phyloP scores from a whole-genome alignment of 441 rosid species.

The Lagerstroemia fauriei region DNA sequence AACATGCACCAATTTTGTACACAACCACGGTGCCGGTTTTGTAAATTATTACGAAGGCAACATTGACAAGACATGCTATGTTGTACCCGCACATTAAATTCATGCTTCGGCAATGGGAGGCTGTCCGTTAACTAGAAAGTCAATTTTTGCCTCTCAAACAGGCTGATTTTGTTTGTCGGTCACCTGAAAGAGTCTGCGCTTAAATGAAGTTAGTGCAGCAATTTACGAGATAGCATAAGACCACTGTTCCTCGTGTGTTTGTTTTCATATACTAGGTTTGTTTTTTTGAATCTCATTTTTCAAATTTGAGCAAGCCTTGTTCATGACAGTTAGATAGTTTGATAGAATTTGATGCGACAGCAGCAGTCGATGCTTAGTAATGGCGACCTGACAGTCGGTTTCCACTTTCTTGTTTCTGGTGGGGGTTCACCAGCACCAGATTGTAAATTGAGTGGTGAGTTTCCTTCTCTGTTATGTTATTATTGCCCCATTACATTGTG shows the following conservation, averaged over 20 bases:
- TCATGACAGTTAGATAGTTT: too few species aligned
- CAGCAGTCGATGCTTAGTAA: too few species aligned
- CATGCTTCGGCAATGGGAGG: neutral
- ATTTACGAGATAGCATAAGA: neutral
- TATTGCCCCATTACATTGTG: too few species aligned
- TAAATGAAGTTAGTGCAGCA: neutral
- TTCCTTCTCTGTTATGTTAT: too few species aligned
- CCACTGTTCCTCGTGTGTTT: neutral
- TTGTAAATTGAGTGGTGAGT: too few species aligned
- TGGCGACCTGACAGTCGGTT: too few species aligned
- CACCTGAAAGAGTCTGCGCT: too few species aligned
- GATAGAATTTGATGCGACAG: too few species aligned
- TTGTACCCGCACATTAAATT: neutral
- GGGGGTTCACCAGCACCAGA: too few species aligned
- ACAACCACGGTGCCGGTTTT: conserved; percentile 9
- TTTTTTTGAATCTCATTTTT: neutral
- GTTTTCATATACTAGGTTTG: too few species aligned
- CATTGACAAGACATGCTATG: conserved; percentile 23
- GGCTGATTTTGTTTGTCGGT: too few species aligned
- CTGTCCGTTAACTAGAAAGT: neutral
- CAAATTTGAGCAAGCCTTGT: neutral
- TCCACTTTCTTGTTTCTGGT: too few species aligned
- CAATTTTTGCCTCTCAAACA: neutral
- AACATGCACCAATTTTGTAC: conserved; percentile 21
- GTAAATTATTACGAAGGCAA: conserved; percentile 10